Base-by-base conservation (phyloP, 148 eudicot genomes). In the Rhododendron williamsianum region DNA sequence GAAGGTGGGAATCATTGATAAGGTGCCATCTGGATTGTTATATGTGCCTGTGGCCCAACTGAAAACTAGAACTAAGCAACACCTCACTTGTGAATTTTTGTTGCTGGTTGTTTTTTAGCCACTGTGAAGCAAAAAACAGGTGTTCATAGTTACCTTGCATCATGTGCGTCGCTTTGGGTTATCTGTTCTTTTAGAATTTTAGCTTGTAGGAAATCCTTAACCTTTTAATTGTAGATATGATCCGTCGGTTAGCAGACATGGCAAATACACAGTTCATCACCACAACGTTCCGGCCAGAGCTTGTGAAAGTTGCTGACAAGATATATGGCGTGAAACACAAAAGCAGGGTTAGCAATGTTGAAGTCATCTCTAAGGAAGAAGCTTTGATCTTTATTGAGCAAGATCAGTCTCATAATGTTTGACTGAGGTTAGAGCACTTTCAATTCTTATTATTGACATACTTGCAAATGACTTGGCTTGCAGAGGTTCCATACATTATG, bases 241-340 rank as follows among this genome's bases (percentile, higher is more conserved):
- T 97, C 65, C 96, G 99, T 85, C 93, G 96, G 81, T 82, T 94
- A 89, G 98, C 99, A 30, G 99, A 97, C 88, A 90, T 89, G 89
- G 94, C 88, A 76, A 93, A 82, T 90, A 95, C 99, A 5, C 99
- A 97, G 87, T 95, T 95, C 72, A 95, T 95, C 69, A 94, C 98
- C 30, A 97, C 98, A 12, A 97, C 98, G 58, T 97, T 97, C 83
- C 87, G 98, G 27, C 93, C 93, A n/a, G 98, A 95, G 91, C 94
- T 94, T 81, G 98, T 97, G 83, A 95, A 95, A 88, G 98, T 97
- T 79, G 98, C 99, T 86, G 99, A 97, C 89, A 94, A 92, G 90
- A 94, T 97, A 82, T 95, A 97, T 81, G 95, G 98, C 35, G 98
- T 97, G 88, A 93, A 93, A 3, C 99, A 95, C 92, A 91, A 93